Conservation (phyloP, 2,329 filamentous ascomycete genomes). For the Boeremia exigua region DNA sequence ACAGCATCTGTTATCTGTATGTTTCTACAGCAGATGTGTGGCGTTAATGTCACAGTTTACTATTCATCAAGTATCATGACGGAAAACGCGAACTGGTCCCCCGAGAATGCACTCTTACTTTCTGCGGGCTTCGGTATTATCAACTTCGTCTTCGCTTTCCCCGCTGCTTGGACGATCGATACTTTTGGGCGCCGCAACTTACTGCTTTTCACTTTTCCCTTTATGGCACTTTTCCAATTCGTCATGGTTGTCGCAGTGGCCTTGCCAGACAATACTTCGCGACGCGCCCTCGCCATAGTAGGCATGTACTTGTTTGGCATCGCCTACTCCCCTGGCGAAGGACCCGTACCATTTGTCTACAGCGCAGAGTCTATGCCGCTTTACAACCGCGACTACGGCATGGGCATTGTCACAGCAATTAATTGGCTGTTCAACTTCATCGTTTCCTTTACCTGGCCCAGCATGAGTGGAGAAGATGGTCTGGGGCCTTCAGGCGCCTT, state of each 20-base stretch:
- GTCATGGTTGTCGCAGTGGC: conserved; percentile 20
- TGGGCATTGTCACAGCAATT: conserved; percentile 50
- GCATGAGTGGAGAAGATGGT: conserved; percentile 36
- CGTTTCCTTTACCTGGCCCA: conserved; percentile 59
- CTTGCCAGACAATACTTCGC: conserved; percentile 37
- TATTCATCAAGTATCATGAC: conserved; percentile 74
- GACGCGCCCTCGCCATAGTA: conserved; percentile 57
- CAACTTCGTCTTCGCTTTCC: conserved; percentile 64
- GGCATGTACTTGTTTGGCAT: conserved; percentile 62
- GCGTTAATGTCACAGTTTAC: conserved; percentile 64
- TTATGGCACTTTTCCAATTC: conserved; percentile 49
- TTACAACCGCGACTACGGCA: conserved; percentile 61
- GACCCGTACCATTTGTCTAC: background rate
- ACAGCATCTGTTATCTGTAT: conserved; percentile 30
- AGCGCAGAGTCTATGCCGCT: conserved; percentile 62
- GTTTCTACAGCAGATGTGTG: conserved; percentile 37
- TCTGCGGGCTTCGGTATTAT: conserved; percentile 61
- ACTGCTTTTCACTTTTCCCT: conserved; percentile 55
- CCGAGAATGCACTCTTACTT: conserved; percentile 33
- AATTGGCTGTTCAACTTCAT: conserved; percentile 63
- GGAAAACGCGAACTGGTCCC: conserved; percentile 29
- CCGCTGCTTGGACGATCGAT: conserved; percentile 65
- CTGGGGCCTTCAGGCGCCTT: conserved; percentile 60
- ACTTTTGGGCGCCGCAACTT: conserved; percentile 57
- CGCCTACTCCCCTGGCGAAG: conserved; percentile 47